Conservation (phyloP, 441 rosid species). For the Sinapis alba region DNA sequence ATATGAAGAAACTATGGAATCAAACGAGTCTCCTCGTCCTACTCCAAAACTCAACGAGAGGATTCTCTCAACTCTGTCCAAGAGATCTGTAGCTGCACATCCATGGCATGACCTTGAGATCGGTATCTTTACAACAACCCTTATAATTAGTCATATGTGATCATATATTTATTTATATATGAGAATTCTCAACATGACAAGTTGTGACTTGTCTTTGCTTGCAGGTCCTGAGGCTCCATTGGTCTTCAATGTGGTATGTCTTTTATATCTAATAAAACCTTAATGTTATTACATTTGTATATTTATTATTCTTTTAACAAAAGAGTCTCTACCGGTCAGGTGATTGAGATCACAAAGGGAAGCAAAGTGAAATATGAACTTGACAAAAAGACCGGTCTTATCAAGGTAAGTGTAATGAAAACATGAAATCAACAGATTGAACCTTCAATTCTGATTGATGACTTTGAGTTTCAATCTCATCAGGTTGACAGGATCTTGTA, state of each 20-base stretch:
- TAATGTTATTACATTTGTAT: not conserved
- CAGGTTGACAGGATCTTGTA: slow-evolving; percentile 89
- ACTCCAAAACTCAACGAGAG: slow-evolving; percentile 86
- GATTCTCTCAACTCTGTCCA: slow-evolving; percentile 93
- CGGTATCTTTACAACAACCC: slow-evolving; percentile 44
- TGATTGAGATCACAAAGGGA: slow-evolving; percentile 93
- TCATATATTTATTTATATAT: not conserved
- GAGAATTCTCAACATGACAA: not conserved
- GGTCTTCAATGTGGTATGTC: slow-evolving; percentile 82
- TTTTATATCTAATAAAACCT: slow-evolving; percentile 4
- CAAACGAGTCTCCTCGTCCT: slow-evolving; percentile 39
- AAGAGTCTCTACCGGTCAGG: slow-evolving; percentile 38
- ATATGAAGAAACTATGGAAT: slow-evolving; percentile 39
- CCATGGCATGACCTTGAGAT: slow-evolving; percentile 99
- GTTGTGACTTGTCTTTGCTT: not conserved
- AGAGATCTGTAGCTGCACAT: slow-evolving; percentile 98
- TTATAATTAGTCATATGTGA: not conserved
- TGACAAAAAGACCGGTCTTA: slow-evolving; percentile 92
- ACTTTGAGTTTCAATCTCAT: slow-evolving; percentile 34
- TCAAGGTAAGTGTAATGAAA: slow-evolving; percentile 56
- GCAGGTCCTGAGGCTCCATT: slow-evolving; percentile 95
- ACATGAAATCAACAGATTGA: not conserved
- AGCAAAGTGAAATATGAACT: slow-evolving; percentile 96
- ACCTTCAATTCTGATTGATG: slow-evolving; percentile 15
- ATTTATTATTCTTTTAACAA: not conserved